phyloP scores from a whole-genome alignment of 148 eudicot genomes.

The Limonium bicolor region DNA sequence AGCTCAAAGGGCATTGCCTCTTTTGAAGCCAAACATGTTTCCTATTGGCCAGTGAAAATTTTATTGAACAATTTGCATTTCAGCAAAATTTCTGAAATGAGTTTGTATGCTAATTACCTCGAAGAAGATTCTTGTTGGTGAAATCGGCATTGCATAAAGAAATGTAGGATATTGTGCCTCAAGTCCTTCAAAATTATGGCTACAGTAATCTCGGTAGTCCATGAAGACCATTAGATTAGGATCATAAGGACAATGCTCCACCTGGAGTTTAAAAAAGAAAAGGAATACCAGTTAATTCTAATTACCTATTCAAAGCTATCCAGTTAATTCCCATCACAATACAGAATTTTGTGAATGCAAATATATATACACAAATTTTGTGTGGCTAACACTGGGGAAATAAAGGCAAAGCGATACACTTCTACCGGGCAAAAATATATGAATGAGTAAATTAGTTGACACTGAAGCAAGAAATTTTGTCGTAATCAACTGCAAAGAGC shows the following conservation, averaged over 20 bases:
- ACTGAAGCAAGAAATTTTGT: too few relatives aligned
- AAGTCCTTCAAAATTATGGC: conserved; percentile 23
- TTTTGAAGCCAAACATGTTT: conserved; percentile 95
- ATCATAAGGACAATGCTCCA: conserved; percentile 78
- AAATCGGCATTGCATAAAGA: conserved; percentile 91
- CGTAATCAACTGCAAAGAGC: too few relatives aligned
- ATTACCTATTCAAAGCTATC: too few relatives aligned
- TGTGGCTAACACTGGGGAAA: too few relatives aligned
- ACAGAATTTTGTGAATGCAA: too few relatives aligned
- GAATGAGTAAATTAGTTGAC: too few relatives aligned
- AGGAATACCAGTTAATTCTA: too few relatives aligned
- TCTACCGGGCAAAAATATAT: too few relatives aligned
- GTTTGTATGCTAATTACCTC: conserved; percentile 40
- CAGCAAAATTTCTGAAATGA: neutral
- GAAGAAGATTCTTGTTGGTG: conserved; percentile 84
- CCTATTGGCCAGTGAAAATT: conserved; percentile 36
- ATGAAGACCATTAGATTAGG: conserved; percentile 93
- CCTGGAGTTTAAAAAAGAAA: conserved; percentile 34
- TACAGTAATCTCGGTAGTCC: conserved; percentile 80
- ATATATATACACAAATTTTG: too few relatives aligned
- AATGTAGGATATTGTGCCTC: conserved; percentile 88
- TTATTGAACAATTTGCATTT: conserved; percentile 1
- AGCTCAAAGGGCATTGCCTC: conserved; percentile 96
- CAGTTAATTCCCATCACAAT: too few relatives aligned
- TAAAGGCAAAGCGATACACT: too few relatives aligned